Conservation (phyloP, 768 basidiomycete genomes). For the Boletus coccyginus region DNA sequence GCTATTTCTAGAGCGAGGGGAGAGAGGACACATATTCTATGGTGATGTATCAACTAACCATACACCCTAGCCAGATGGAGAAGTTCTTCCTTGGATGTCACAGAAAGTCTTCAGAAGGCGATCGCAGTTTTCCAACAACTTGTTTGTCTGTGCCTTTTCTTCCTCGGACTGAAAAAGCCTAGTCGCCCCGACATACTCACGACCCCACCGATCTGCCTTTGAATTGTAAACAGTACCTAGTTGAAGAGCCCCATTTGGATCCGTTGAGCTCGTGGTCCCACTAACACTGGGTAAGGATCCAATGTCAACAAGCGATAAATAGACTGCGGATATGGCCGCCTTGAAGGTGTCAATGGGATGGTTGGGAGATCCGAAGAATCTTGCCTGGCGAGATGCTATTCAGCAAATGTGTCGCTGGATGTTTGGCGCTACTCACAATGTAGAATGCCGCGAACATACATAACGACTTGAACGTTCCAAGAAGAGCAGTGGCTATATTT, state of each 20-base stretch:
- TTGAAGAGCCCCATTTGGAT: conserved; percentile 14
- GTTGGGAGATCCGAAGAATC: conserved; percentile 62
- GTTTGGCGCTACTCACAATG: conserved; percentile 45
- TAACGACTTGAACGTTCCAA: conserved; percentile 43
- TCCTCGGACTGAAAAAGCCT: conserved; percentile 52
- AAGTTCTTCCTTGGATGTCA: conserved; percentile 28
- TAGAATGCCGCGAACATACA: conserved; percentile 60
- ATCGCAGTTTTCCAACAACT: conserved; percentile 57
- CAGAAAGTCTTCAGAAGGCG: conserved; percentile 42
- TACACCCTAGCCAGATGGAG: conserved; percentile 14
- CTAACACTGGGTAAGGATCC: conserved; percentile 41
- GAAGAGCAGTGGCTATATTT: conserved; percentile 50
- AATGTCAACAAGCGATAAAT: conserved; percentile 62
- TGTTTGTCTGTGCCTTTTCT: conserved; percentile 43
- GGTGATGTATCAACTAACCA: not conserved
- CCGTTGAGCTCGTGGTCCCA: not conserved
- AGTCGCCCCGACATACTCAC: conserved; percentile 46
- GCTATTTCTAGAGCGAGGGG: not conserved
- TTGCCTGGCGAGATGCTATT: conserved; percentile 46
- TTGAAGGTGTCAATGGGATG: conserved; percentile 62
- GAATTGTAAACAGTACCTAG: conserved; percentile 48
- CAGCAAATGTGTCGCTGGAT: not conserved
- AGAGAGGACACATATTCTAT: not conserved
- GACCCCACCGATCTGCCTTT: conserved; percentile 55
- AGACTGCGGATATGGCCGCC: conserved; percentile 64